Base-by-base conservation (phyloP, 164 flowering plant species). In the Pachysandra terminalis region DNA sequence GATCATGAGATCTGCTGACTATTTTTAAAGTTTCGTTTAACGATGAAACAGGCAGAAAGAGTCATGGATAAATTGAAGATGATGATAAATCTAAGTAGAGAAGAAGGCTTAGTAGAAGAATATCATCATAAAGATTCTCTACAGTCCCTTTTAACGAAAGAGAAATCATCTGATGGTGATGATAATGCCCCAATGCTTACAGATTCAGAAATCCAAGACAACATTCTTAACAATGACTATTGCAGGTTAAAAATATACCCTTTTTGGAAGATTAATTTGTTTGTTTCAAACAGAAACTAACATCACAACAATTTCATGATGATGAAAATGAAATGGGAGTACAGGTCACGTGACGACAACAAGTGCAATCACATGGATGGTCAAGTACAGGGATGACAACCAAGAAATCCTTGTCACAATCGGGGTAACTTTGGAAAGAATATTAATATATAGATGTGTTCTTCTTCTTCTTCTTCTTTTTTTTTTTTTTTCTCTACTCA, bases 361-460 rank as follows among this genome's bases (percentile, higher is more conserved):
- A 55, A 85, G 86, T 76, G 90, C 91, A 35, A 83, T 89, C 26
- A 76, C 90, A 58, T 89, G 95, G 95, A 85, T 83, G 83, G 87
- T 89, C 24, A 89, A 89, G 76, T 89, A 83, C 81, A 68, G 86
- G 60, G 83, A 80, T 65, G 95, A 89, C 63, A 86, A 89, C 61
- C 75, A 68, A 74, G 75, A 78, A 16, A 81, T 77, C 22, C 82
- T 82, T 24, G 75, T 81, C 5, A 64, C 41, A 27, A 74, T 89
- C 1, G 74, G 76, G 73, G 96, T 87, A 65, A 73, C 74, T 37
- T 0, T n/a, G n/a, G 25, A 56, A 25, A 23, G 19, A 54, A 17
- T 8, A 54, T 1, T 17, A 17, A 1, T 16, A 54, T n/a, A n/a
- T 54, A 6, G 13, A 17, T 17, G 22, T 17, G 6, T 54, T 54